phyloP scores from a whole-genome alignment of 2,329 filamentous ascomycete species.

The Dactylellina parvicollis region DNA sequence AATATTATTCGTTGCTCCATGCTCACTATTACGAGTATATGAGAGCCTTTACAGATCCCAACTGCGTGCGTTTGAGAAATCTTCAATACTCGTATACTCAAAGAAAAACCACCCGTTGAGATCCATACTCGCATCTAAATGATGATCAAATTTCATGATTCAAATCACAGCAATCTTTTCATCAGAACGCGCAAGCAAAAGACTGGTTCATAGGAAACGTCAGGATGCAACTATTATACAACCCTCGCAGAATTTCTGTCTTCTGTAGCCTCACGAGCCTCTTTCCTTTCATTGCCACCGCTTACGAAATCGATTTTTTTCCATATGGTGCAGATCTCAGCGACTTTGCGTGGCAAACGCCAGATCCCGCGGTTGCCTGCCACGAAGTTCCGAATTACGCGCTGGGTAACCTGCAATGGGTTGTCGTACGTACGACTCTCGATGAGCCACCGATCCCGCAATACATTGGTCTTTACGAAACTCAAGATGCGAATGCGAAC shows the following conservation, averaged over 20 bases:
- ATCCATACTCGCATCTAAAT: too few relatives aligned
- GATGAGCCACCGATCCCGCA: background rate
- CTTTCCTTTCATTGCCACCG: background rate
- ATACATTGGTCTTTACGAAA: conserved; percentile 3
- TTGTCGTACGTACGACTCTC: background rate
- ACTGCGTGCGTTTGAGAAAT: too few relatives aligned
- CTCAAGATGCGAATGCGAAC: background rate
- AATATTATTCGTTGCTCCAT: too few relatives aligned
- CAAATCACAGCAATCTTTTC: too few relatives aligned
- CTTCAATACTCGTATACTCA: too few relatives aligned
- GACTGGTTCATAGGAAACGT: too few relatives aligned
- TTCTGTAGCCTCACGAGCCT: background rate
- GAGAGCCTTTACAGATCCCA: too few relatives aligned
- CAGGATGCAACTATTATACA: too few relatives aligned
- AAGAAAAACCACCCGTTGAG: too few relatives aligned
- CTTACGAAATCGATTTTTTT: conserved; percentile 16
- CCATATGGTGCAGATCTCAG: background rate
- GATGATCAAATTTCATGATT: too few relatives aligned
- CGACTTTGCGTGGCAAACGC: background rate
- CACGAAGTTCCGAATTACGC: conserved; percentile 1
- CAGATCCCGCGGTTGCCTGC: background rate
- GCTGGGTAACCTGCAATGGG: background rate
- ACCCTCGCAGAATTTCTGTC: background rate
- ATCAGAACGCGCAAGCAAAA: too few relatives aligned
- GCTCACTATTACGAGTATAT: too few relatives aligned